phyloP scores from a whole-genome alignment of 1,139 yeast species.

The Taphrina betulina region DNA sequence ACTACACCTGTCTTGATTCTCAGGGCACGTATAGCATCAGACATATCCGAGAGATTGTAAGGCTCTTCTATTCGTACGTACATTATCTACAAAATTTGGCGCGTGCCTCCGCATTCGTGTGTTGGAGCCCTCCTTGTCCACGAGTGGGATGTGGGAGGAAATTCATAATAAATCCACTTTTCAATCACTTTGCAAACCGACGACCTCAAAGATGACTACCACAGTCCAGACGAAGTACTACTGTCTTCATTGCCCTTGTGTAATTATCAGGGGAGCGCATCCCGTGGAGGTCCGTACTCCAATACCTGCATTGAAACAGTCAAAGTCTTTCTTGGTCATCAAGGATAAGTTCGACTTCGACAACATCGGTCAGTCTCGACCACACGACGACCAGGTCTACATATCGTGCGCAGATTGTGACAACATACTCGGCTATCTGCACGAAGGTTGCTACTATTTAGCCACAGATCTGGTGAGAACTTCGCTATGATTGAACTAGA shows the following conservation, averaged over 20 bases:
- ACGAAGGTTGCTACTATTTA: conserved; percentile 19
- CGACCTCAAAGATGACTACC: too few species aligned
- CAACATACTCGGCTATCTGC: conserved; percentile 15
- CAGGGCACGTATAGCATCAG: conserved; percentile 10
- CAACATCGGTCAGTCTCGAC: conserved; percentile 26
- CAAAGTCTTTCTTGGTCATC: conserved; percentile 9
- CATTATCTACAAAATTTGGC: too few species aligned
- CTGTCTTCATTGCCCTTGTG: conserved; percentile 24
- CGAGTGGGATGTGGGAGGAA: too few species aligned
- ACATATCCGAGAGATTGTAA: too few species aligned
- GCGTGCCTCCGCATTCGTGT: too few species aligned
- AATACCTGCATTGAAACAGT: conserved; percentile 1
- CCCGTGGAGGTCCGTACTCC: neutral
- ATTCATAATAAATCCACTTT: too few species aligned
- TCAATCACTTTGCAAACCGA: too few species aligned
- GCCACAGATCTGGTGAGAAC: conserved; percentile 8
- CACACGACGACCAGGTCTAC: conserved; percentile 24
- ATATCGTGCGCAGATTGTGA: conserved; percentile 28
- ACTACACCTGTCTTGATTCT: conserved; percentile 27
- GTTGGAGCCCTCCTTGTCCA: too few species aligned
- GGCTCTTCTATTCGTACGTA: too few species aligned
- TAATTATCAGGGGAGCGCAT: conserved; percentile 9
- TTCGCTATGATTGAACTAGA: neutral
- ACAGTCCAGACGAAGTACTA: conserved; percentile 2
- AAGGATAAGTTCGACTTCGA: conserved; percentile 23